A percentile compares a stretch with the other conserved stretches of the same genome.
Conservation (phyloP, 495 filamentous ascomycete species). For the Rhypophila decipiens region DNA sequence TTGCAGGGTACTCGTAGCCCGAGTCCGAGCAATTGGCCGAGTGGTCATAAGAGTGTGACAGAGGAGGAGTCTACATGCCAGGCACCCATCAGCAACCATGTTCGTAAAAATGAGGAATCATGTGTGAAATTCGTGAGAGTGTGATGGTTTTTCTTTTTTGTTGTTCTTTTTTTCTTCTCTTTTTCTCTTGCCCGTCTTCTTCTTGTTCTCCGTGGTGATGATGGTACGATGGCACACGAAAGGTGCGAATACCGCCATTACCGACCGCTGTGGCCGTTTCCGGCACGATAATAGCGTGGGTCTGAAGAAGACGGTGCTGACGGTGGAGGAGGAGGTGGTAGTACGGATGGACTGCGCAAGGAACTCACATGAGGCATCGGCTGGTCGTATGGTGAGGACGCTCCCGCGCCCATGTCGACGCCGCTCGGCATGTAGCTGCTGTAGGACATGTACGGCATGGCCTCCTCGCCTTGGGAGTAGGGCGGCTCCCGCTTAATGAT, state of each 20-base stretch:
- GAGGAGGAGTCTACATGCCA: slow-evolving; percentile 67
- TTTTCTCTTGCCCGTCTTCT: neutral
- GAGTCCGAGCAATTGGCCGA: slow-evolving; percentile 58
- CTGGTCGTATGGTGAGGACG: slow-evolving; percentile 52
- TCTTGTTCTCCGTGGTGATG: neutral
- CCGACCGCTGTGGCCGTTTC: neutral
- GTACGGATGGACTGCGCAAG: slow-evolving; percentile 20
- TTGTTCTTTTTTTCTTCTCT: neutral
- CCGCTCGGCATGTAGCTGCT: slow-evolving; percentile 60
- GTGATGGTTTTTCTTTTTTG: too few species aligned
- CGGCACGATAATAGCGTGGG: neutral
- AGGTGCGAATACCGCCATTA: too few species aligned
- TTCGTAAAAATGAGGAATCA: slow-evolving; percentile 29
- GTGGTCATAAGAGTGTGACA: slow-evolving; percentile 74
- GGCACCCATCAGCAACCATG: slow-evolving; percentile 42
- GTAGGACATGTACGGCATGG: slow-evolving; percentile 73
- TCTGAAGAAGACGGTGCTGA: slow-evolving; percentile 24
- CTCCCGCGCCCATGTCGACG: slow-evolving; percentile 56
- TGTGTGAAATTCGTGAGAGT: too few species aligned
- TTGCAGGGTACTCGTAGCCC: slow-evolving; percentile 55
- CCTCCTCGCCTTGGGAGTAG: slow-evolving; percentile 49
- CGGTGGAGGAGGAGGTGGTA: slow-evolving; percentile 18
- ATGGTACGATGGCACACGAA: too few species aligned
- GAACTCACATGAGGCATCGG: slow-evolving; percentile 63
- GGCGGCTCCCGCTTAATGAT: slow-evolving; percentile 59